These are phyloP conservation scores for Coniochaeta pulveracea DNA, from an alignment of 2,329 filamentous ascomycete species.

Conservation along the genomic window DNA sequence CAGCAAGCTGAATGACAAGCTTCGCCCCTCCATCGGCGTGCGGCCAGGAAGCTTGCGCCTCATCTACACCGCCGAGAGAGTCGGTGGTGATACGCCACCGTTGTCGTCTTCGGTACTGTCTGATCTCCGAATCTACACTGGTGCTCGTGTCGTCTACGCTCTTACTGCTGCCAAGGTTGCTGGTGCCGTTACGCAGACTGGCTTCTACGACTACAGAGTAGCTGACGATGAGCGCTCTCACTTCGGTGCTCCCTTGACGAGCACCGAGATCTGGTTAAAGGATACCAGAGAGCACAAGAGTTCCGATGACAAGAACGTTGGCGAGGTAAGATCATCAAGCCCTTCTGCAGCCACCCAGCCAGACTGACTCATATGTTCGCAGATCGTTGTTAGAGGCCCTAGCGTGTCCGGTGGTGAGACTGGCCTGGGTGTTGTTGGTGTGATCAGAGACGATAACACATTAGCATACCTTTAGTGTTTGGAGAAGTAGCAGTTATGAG, in stretches of 20 bases:
- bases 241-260: conserved; percentile 74
- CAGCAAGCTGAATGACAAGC: conserved; percentile 47
- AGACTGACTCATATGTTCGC: conserved; percentile 7
- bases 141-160: conserved; percentile 74
- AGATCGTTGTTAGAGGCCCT: conserved; percentile 64
- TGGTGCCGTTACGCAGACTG: conserved; percentile 78
- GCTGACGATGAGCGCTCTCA: conserved; percentile 40
- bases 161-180: conserved; percentile 75
- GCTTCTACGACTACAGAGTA: conserved; percentile 75
- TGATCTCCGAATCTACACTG: conserved; percentile 71
- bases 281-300: conserved; percentile 51
- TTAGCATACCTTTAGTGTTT: conserved; percentile 49
- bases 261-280: conserved; percentile 65
- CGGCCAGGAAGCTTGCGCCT: conserved; percentile 67
- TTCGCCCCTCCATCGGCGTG: conserved; percentile 46
- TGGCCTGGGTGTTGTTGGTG: conserved; percentile 50
- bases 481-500: neutral
- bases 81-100: conserved; percentile 47
- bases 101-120: conserved; percentile 62
- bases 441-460: conserved; percentile 62
- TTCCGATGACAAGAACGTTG: conserved; percentile 48
- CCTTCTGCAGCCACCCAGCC: neutral
- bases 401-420: conserved; percentile 59
- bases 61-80: conserved; percentile 66
- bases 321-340: conserved; percentile 41